Conservation (phyloP, 257 asterid genomes). For the Solanum megistacrolobum region DNA sequence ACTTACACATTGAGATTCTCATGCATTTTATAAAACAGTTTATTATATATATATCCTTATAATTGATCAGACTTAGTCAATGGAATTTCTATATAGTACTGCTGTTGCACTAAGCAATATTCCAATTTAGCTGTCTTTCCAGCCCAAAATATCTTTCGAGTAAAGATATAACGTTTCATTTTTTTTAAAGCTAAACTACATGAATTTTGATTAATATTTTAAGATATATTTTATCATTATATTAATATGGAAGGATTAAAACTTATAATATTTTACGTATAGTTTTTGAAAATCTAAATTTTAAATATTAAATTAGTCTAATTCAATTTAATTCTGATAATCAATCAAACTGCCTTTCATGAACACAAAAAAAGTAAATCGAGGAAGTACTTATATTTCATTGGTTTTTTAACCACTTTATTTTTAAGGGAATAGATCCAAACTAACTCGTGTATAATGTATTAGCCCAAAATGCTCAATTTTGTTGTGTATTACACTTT, state of each 20-base stretch:
- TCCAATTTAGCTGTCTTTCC: neutral
- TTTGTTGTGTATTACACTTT: neutral
- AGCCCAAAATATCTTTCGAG: neutral
- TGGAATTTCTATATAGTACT: neutral
- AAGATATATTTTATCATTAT: neutral
- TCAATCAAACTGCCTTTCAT: neutral
- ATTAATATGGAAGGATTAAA: neutral
- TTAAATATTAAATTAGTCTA: neutral
- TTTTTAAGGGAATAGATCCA: neutral
- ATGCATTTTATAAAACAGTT: neutral
- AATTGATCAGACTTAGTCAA: neutral
- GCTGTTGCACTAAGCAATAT: neutral
- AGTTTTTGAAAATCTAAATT: fast-evolving
- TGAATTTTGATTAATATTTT: neutral
- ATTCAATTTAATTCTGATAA: neutral
- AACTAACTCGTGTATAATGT: neutral
- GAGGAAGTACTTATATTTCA: neutral
- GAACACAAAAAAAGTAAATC: neutral
- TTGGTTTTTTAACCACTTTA: neutral
- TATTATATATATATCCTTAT: neutral
- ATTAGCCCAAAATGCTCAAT: neutral
- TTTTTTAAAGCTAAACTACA: neutral
- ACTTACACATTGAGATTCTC: neutral
- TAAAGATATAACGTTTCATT: too few species aligned
- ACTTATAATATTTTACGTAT: neutral